Evolutionary conservation across 345 rosid genomes (phyloP), one percentile per base, ranked within the genome.

Genomic region (Brassica carinata): DNA sequence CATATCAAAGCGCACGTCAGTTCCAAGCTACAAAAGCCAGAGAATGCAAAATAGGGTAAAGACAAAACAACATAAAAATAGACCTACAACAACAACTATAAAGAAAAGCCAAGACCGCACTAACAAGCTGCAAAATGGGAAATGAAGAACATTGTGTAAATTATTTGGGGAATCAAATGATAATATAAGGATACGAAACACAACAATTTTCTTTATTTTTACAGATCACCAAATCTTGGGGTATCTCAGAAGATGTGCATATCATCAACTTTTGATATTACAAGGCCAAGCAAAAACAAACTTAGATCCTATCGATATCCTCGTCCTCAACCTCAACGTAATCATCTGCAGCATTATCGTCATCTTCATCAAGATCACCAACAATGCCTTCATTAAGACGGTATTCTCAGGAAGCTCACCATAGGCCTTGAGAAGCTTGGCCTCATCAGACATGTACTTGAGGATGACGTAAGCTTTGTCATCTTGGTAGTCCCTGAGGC

Each of bases 401-500:
- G 88, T 88, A 31, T 77, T 88, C 82, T 89, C 90, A 0, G 95
- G 95, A 58, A 92, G 90, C 84, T 91, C 93, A 51, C 93, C 92
- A 18, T 89, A 91, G 0, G 93, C 93, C 83, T 89, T 91, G 26
- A 89, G 84, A 34, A 88, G 89, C 87, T 92, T 84, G 0, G 97
- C 91, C 68, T 91, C 96, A 64, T 91, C 96, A 0, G 95, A 91
- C 95, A 65, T 65, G 14, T 90, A 91, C 87, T 91, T 91, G 29
- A 91, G 86, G 75, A 91, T 91, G 31, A 91, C 92, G 80, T 91
- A 94, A 62, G 94, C 94, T 85, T 92, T 90, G 68, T 90, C 97
- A 75, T 92, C 97, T 76, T 90, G 97, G 73, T 84, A 92, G 72
- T 92, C 97, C 10, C 97, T 89, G n/a, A 91, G 84, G 0, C 94